Evolutionary conservation across 768 basidiomycete genomes (phyloP), one percentile per base, ranked within the genome.

Genomic region (Suillus decipiens): DNA sequence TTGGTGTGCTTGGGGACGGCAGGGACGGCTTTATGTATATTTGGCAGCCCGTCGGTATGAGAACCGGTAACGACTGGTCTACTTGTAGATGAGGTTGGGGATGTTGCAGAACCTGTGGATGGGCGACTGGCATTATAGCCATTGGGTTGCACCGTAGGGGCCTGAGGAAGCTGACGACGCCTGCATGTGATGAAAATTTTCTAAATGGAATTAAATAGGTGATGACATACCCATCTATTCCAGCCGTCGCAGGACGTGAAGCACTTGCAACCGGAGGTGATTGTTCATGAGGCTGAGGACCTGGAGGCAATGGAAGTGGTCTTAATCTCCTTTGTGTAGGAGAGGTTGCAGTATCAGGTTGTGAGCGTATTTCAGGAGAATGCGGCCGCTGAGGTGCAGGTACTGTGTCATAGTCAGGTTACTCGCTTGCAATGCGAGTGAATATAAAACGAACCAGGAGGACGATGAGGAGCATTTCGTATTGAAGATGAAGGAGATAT

Each of bases 1-100:
- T 70, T 70, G 5, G 56, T 8, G 22, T 63, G 62, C 7, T 59
- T 37, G 1, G 73, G 74, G 11, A 75, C 67, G 2, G 73, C 68
- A 8, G 74, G 74, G 4, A 75, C 73, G 14, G 74, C 73, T 61
- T 75, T 75, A 65, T 73, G 65, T 17, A 76, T 45, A 37, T 74
- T 75, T 1, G 68, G 66, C 4, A 22, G 19, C 17, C 60, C 10
- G 28, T 75, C 74, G 3, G 70, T 58, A 42, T 65, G 71, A 24
- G 59, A 56, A 58, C 48, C 60, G 19, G 34, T 2, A 34, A 31
- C 19, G 33, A 48, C n/a, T 19, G 64, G 64, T 63, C 61, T 76
- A 31, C 59, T 65, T 17, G 47, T 14, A 17, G 62, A n/a, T 33
- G 69, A 61, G 14, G 42, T 65, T 0, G 71, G 68, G 0, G 70